These are phyloP conservation scores for Panus rudis DNA, from an alignment of 768 basidiomycete genomes.

Conservation along the genomic window DNA sequence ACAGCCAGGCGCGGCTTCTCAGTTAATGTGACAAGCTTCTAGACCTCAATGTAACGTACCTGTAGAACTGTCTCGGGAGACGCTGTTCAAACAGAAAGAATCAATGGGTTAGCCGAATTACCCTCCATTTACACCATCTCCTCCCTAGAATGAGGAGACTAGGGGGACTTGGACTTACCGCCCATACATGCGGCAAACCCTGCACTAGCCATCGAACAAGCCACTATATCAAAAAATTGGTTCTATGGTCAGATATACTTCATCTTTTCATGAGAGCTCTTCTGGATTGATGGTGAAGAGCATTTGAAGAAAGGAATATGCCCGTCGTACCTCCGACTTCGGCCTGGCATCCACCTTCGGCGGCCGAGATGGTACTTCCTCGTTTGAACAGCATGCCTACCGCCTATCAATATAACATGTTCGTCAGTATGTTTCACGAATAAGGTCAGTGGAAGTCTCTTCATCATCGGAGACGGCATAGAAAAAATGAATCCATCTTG, in stretches of 20 bases:
- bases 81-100: slow-evolving; percentile 33
- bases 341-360: slow-evolving; percentile 92
- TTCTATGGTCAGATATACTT: slow-evolving; percentile 1
- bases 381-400: slow-evolving; percentile 95
- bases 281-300: neutral
- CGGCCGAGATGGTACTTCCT: slow-evolving; percentile 94
- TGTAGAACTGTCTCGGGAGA: slow-evolving; percentile 79
- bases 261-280: neutral
- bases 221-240: slow-evolving; percentile 42
- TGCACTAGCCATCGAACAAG: slow-evolving; percentile 92
- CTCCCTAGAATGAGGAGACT: no score
- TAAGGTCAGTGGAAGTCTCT: no score
- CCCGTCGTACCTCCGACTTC: slow-evolving; percentile 74
- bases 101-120: neutral
- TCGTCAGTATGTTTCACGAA: no score
- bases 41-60: slow-evolving; percentile 28
- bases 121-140: slow-evolving; percentile 6
- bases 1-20: no score
- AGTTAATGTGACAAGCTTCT: neutral
- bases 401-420: slow-evolving; percentile 56
- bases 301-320: neutral
- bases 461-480: no score
- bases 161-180: slow-evolving; percentile 38
- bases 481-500: no score
- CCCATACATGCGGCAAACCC: slow-evolving; percentile 96